These are phyloP conservation scores for Pilatotrama ljubarskyi DNA, from an alignment of 768 basidiomycete genomes.

Conservation along the genomic window DNA sequence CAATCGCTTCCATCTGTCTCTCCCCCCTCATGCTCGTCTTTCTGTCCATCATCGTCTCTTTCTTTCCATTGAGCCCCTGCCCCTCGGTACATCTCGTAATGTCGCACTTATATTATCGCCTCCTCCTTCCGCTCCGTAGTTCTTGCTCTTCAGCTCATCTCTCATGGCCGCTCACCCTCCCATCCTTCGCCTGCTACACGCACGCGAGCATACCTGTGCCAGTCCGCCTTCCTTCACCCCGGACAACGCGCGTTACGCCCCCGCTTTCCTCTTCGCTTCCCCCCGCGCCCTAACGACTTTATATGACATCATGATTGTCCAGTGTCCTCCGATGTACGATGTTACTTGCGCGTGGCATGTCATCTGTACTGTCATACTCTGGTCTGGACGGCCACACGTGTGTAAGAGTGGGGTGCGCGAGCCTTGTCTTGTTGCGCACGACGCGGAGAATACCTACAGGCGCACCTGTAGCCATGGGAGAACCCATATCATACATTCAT, in stretches of 20 bases:
- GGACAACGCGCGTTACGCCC: constrained; percentile 1
- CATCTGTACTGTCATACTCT: neutral
- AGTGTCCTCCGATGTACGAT: constrained; percentile 12
- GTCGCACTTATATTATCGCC: constrained; percentile 19
- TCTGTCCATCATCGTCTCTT: neutral
- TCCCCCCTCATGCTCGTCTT: neutral
- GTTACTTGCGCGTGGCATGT: constrained; percentile 4
- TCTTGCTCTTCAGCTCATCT: neutral
- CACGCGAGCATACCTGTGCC: neutral
- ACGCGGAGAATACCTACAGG: too few relatives aligned
- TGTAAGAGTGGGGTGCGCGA: too few relatives aligned
- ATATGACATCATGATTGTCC: constrained; percentile 17
- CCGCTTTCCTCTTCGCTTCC: neutral
- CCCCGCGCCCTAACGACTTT: constrained; percentile 14
- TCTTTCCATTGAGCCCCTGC: neutral
- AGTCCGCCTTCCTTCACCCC: neutral
- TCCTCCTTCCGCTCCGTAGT: neutral
- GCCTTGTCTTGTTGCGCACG: too few relatives aligned
- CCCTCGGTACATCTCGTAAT: constrained; percentile 12
- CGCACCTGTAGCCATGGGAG: too few relatives aligned
- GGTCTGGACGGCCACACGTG: too few relatives aligned
- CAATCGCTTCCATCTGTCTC: neutral
- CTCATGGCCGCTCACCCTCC: neutral
- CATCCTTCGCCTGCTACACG: neutral
- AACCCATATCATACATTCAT: too few relatives aligned